Evolutionary conservation across 192 early-diverging fungal genomes (phyloP), one percentile per base, ranked within the genome.

Genomic region (Backusella liffmaniae): DNA sequence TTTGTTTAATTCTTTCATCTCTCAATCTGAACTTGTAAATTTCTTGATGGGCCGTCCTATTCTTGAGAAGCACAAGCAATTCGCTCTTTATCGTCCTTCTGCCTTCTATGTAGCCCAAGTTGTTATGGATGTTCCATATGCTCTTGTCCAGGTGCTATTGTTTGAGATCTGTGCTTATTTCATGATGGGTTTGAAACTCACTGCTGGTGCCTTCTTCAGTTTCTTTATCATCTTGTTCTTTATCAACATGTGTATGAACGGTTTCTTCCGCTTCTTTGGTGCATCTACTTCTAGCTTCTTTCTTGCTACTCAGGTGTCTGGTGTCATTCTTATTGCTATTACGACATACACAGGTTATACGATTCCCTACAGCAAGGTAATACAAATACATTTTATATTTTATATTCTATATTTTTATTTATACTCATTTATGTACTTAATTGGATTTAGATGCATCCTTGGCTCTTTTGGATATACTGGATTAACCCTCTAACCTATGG

Each of bases 11-110:
- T 76, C 86, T 3, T 72, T 87, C 51, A 86, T 90, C 21, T 90
- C 91, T 23, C 86, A 94, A 68, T 84, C 91, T 16, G 89, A 92
- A 72, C 81, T 94, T 36, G 90, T 93, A 65, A 84, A 86, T 73
- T 87, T 90, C 68, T 85, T 96, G 76, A 84, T 86, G 39, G 92
- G 92, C 34, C 91, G 93, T 51, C 85, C 89, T 21, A 88, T 94
- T 51, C 79, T 92, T 36, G 88, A 92, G 82, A 96, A 96, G 77
- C 94, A 96, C 81, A 92, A 91, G 70, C 83, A 86, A 6, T 92
- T 90, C 77, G 89, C 91, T 4, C 81, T 92, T 70, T 91, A 91
- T 73, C 88, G 88, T 3, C 89, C 91, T 15, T 83, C 87, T 21
- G 85, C 90, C 5, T 85, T 81, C 73, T 88, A 85, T 51, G 67